These are phyloP conservation scores for Flaveria robusta DNA, from an alignment of 129 eudicot genomes.

Conservation along the genomic window DNA sequence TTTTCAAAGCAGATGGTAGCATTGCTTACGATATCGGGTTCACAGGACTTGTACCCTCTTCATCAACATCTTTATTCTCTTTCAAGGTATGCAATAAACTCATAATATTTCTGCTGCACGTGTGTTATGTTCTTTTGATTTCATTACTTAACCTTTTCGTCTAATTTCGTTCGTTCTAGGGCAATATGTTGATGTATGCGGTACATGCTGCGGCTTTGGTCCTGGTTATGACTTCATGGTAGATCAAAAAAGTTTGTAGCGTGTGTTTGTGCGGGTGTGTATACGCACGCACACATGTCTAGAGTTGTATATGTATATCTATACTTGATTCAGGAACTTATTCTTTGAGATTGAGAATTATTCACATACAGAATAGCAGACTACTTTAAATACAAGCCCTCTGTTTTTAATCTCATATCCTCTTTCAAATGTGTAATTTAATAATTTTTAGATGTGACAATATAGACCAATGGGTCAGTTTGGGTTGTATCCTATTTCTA, in stretches of 20 bases:
- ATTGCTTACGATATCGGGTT: conserved; percentile 77
- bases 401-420: conserved; percentile 20
- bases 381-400: conserved; percentile 13
- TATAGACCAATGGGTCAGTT: conserved; percentile 5
- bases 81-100: conserved; percentile 49
- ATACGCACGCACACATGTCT: not conserved
- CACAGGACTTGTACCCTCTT: conserved; percentile 66
- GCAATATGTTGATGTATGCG: conserved; percentile 40
- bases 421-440: not conserved
- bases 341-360: conserved; percentile 31
- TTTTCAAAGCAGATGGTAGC: conserved; percentile 91
- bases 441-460: not conserved
- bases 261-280: not conserved
- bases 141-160: conserved; percentile 8
- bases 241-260: conserved; percentile 19
- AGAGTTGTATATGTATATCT: conserved; percentile 24
- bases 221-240: conserved; percentile 32
- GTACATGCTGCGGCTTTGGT: conserved; percentile 34
- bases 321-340: conserved; percentile 26
- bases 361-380: not conserved
- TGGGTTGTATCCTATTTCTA: not conserved
- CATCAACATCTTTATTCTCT: conserved; percentile 49
- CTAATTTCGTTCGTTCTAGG: conserved; percentile 10
- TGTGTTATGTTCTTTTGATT: not conserved
- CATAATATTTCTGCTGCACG: not conserved